phyloP scores from a whole-genome alignment of 345 rosid species.

The Draba incana region DNA sequence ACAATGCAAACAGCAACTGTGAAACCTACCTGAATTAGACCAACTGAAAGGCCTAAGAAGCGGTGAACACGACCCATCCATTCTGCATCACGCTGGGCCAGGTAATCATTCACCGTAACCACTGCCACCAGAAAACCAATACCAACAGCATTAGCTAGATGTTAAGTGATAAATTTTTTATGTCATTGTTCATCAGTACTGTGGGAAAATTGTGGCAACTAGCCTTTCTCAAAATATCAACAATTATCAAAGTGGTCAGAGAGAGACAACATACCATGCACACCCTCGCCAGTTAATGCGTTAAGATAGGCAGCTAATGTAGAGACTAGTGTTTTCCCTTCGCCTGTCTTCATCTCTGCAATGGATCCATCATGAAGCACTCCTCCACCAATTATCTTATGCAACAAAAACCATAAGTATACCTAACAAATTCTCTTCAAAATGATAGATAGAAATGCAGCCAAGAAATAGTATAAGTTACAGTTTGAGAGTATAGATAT shows the following conservation, averaged over 20 bases:
- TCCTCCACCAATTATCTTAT: conserved; percentile 92
- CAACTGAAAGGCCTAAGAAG: conserved; percentile 92
- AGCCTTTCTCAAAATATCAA: conserved; percentile 21
- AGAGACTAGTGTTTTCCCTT: conserved; percentile 94
- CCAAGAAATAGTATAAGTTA: conserved; percentile 6
- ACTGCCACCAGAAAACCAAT: conserved; percentile 55
- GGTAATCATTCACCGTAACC: conserved; percentile 96
- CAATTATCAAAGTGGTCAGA: conserved; percentile 1
- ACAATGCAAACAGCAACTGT: background rate
- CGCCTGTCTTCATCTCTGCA: conserved; percentile 98
- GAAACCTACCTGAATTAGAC: conserved; percentile 80
- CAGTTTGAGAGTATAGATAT: conserved; percentile 2
- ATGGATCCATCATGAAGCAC: conserved; percentile 98
- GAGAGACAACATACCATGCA: conserved; percentile 71
- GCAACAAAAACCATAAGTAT: conserved; percentile 32
- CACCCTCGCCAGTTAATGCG: conserved; percentile 91
- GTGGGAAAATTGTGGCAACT: background rate
- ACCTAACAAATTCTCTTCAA: conserved; percentile 28
- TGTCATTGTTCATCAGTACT: background rate
- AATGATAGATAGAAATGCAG: background rate
- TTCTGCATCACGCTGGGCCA: conserved; percentile 98
- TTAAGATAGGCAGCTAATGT: conserved; percentile 96
- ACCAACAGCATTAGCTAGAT: conserved; percentile 18
- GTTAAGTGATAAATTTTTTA: background rate
- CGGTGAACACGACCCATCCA: conserved; percentile 99